These are phyloP conservation scores for Trichophaea hybrida DNA, from an alignment of 2,329 filamentous ascomycete species.

Conservation along the genomic window DNA sequence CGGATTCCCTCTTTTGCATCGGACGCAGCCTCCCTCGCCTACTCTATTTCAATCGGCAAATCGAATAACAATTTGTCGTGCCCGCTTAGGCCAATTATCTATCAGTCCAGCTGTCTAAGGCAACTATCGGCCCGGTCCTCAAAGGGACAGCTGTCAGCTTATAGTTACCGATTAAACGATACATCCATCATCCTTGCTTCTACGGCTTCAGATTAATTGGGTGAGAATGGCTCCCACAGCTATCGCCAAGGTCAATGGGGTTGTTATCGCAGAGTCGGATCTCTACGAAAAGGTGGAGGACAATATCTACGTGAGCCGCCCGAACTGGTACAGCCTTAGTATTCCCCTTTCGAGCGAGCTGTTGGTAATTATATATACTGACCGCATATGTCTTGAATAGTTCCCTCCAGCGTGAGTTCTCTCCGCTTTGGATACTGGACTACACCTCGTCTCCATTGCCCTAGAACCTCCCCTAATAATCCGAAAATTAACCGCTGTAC, in stretches of 20 bases:
- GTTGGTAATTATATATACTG: not conserved
- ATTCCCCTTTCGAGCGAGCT: not conserved
- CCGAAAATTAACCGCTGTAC: slow-evolving; percentile 1
- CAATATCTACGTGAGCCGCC: slow-evolving; percentile 34
- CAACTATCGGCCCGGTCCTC: no score
- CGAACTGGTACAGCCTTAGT: not conserved
- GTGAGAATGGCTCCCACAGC: slow-evolving; percentile 26
- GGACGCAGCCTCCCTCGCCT: not conserved
- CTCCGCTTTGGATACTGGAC: slow-evolving; percentile 7
- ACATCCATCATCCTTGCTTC: not conserved
- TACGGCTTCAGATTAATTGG: not conserved
- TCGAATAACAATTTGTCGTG: not conserved
- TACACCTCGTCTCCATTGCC: not conserved
- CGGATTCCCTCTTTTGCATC: not conserved
- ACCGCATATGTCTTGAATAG: slow-evolving; percentile 15
- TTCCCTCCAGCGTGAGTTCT: slow-evolving; percentile 30
- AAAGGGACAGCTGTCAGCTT: not conserved
- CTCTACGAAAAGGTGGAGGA: slow-evolving; percentile 37
- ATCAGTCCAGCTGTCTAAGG: no score
- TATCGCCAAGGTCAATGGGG: slow-evolving; percentile 36
- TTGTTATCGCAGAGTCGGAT: slow-evolving; percentile 35
- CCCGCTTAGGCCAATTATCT: no score
- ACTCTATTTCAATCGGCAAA: not conserved
- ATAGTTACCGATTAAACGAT: not conserved
- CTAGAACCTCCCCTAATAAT: not conserved